These are phyloP conservation scores for Talaromyces marneffei DNA, from an alignment of 2,329 filamentous ascomycete species.

Conservation along the genomic window DNA sequence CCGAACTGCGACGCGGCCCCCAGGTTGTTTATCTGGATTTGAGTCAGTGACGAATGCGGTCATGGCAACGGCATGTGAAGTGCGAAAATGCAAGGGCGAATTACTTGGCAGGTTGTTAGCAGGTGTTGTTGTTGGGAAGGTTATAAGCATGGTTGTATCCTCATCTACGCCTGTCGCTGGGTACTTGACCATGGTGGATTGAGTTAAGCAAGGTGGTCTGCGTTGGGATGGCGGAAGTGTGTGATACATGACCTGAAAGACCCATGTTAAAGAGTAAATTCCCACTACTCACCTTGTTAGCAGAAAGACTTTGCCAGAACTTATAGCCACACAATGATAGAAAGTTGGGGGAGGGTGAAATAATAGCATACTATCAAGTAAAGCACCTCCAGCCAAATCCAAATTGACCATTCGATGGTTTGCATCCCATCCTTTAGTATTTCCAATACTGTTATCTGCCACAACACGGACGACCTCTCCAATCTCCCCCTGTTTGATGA, in stretches of 20 bases:
- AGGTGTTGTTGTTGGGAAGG: slow-evolving; percentile 58
- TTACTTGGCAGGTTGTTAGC: slow-evolving; percentile 37
- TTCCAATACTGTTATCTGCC: slow-evolving; percentile 59
- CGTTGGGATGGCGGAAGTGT: slow-evolving; percentile 60
- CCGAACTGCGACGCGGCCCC: slow-evolving; percentile 58
- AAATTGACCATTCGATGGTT: slow-evolving; percentile 74
- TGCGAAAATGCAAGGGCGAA: too few relatives aligned
- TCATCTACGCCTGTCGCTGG: slow-evolving; percentile 67
- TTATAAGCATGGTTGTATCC: slow-evolving; percentile 67
- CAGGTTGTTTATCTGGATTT: too few relatives aligned
- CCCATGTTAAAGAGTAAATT: slow-evolving; percentile 84
- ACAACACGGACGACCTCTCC: slow-evolving; percentile 53
- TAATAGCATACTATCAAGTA: slow-evolving; percentile 65
- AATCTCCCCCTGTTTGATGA: slow-evolving; percentile 55
- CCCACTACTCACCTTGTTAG: slow-evolving; percentile 57
- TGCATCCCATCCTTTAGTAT: slow-evolving; percentile 52
- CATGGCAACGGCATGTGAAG: slow-evolving; percentile 63
- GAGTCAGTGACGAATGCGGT: slow-evolving; percentile 59
- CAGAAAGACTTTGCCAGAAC: too few relatives aligned
- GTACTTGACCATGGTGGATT: slow-evolving; percentile 66
- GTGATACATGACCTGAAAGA: slow-evolving; percentile 84
- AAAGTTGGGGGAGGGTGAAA: too few relatives aligned
- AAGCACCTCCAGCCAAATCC: slow-evolving; percentile 73
- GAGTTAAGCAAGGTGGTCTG: slow-evolving; percentile 59
- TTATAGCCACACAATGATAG: background rate